Conservation (phyloP, 257 asterid genomes). For the Nicotiana obtusifolia region DNA sequence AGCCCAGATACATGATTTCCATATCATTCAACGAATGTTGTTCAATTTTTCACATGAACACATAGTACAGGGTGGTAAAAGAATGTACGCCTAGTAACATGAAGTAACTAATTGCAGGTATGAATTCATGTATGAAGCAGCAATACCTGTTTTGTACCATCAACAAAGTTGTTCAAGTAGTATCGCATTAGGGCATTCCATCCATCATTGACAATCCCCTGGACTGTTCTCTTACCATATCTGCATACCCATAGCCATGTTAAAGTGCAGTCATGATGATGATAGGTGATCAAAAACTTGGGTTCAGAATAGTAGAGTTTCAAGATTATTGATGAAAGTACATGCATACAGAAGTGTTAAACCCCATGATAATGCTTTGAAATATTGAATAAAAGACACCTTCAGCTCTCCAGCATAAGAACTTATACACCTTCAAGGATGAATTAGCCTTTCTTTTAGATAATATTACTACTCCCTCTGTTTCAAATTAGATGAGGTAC, state of each 20-base stretch:
- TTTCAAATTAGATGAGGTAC: too few relatives aligned
- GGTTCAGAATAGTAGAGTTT: neutral
- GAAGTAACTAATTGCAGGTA: neutral
- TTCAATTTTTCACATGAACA: neutral
- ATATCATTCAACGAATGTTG: neutral
- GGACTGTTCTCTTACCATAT: constrained; percentile 69
- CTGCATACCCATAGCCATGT: constrained; percentile 28
- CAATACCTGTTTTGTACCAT: constrained; percentile 90
- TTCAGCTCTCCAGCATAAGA: neutral
- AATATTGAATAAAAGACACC: neutral
- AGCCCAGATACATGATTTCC: neutral
- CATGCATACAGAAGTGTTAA: neutral
- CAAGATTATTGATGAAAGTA: neutral
- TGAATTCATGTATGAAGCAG: constrained; percentile 16
- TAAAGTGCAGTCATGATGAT: neutral
- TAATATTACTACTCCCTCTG: neutral
- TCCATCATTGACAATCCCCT: constrained; percentile 68
- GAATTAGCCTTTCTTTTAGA: neutral
- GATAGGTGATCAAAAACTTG: neutral
- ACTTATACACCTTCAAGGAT: neutral
- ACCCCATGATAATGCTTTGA: neutral
- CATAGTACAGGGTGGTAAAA: constrained; percentile 2
- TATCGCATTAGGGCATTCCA: constrained; percentile 74
- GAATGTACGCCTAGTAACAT: neutral
- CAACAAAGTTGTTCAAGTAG: constrained; percentile 85